A percentile compares a stretch with the other conserved stretches of the same genome.
These are phyloP conservation scores for Micromonas commoda DNA, from an alignment of 139 green algal genomes.

Conservation along the genomic window DNA sequence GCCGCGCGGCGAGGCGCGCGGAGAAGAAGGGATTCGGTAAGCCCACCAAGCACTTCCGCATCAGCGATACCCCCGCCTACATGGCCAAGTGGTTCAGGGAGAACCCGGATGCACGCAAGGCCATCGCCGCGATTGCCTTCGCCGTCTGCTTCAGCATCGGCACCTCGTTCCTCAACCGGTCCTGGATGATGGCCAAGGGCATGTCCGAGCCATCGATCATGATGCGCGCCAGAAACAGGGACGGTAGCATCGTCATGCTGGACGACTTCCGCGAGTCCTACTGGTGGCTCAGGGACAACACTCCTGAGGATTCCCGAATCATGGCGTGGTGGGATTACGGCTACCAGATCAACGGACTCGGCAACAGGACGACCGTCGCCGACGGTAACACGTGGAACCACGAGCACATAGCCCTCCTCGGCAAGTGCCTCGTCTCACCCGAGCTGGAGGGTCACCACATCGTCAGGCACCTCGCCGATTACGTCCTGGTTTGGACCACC, in stretches of 20 bases:
- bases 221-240: slow-evolving; percentile 2
- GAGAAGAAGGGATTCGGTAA: background rate
- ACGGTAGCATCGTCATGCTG: slow-evolving; percentile 40
- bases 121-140: background rate
- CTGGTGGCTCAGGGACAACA: slow-evolving; percentile 44
- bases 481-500: slow-evolving; percentile 39
- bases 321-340: slow-evolving; percentile 52
- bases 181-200: background rate
- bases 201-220: background rate
- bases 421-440: slow-evolving; percentile 33
- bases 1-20: too few species aligned
- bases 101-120: background rate
- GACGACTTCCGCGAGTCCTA: slow-evolving; percentile 48
- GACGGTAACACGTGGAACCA: slow-evolving; percentile 51
- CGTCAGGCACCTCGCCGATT: slow-evolving; percentile 40
- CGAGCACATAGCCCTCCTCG: slow-evolving; percentile 46
- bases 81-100: background rate
- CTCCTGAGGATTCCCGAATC: slow-evolving; percentile 36
- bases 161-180: background rate
- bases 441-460: slow-evolving; percentile 39
- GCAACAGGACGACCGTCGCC: slow-evolving; percentile 44
- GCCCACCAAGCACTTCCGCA: background rate
- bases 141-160: background rate
- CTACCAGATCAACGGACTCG: slow-evolving; percentile 47
- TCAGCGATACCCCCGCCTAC: background rate